phyloP scores from a whole-genome alignment of 2,329 filamentous ascomycete species.

The Graphium sp. region DNA sequence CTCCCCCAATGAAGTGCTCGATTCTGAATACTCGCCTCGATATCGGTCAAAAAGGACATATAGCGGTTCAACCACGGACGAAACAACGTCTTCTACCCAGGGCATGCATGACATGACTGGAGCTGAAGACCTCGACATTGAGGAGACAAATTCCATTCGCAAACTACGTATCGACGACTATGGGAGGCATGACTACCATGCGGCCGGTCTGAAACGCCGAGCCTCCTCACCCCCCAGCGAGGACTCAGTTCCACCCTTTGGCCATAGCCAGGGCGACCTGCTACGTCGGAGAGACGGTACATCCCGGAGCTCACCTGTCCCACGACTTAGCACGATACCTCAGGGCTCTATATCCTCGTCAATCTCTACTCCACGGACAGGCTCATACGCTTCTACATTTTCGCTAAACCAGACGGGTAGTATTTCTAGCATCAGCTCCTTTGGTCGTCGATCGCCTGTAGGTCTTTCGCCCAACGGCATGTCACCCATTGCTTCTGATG shows the following conservation, averaged over 20 bases:
- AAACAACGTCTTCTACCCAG: slow-evolving; percentile 28
- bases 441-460: slow-evolving; percentile 27
- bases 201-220: slow-evolving; percentile 33
- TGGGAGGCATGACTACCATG: slow-evolving; percentile 18
- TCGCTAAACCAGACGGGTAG: slow-evolving; percentile 22
- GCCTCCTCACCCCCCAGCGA: slow-evolving; percentile 36
- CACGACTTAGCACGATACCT: slow-evolving; percentile 27
- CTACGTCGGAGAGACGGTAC: slow-evolving; percentile 28
- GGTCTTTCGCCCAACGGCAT: slow-evolving; percentile 27
- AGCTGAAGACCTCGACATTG: slow-evolving; percentile 28
- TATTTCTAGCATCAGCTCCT: slow-evolving; percentile 24
- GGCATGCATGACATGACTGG: slow-evolving; percentile 22
- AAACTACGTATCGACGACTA: slow-evolving; percentile 31
- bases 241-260: slow-evolving; percentile 21
- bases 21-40: slow-evolving; percentile 29
- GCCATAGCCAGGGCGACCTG: slow-evolving; percentile 22
- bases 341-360: slow-evolving; percentile 27
- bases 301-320: slow-evolving; percentile 33
- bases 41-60: slow-evolving; percentile 28
- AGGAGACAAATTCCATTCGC: slow-evolving; percentile 32
- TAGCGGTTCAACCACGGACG: slow-evolving; percentile 18
- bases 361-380: slow-evolving; percentile 24
- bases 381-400: slow-evolving; percentile 28
- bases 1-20: slow-evolving; percentile 23
- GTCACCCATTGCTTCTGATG: slow-evolving; percentile 30